phyloP scores from a whole-genome alignment of 495 filamentous ascomycete genomes.

The Lichina pygmaea region DNA sequence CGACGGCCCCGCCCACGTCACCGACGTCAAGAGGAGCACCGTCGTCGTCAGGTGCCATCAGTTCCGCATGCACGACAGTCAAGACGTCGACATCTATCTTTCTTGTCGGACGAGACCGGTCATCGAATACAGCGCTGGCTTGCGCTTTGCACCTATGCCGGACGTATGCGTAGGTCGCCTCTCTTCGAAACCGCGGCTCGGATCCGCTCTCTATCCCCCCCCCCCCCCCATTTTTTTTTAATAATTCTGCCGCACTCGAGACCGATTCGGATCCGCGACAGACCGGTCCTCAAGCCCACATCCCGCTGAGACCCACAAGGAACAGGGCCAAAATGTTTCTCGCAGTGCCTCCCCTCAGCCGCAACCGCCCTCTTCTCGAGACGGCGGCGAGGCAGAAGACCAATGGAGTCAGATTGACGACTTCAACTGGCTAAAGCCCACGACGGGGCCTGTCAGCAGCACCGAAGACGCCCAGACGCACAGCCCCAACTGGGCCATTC shows the following conservation, averaged over 20 bases:
- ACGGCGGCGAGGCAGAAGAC: slow-evolving; percentile 15
- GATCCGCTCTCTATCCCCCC: too few relatives aligned
- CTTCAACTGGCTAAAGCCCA: slow-evolving; percentile 79
- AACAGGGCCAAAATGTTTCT: too few relatives aligned
- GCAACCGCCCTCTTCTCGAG: background rate
- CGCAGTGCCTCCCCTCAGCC: too few relatives aligned
- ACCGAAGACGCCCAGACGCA: slow-evolving; percentile 16
- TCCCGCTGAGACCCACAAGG: too few relatives aligned
- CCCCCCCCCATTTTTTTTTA: too few relatives aligned
- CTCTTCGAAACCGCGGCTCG: background rate
- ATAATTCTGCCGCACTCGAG: too few relatives aligned
- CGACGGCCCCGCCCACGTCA: slow-evolving; percentile 58
- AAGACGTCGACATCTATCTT: slow-evolving; percentile 54
- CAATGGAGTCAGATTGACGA: slow-evolving; percentile 80
- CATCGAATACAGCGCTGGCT: slow-evolving; percentile 59
- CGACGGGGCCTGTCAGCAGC: too few relatives aligned
- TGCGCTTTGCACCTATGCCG: slow-evolving; percentile 58
- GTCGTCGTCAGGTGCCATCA: slow-evolving; percentile 57
- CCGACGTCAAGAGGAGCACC: slow-evolving; percentile 40
- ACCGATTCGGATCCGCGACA: too few relatives aligned
- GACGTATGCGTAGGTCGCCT: slow-evolving; percentile 30
- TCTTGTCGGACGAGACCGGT: slow-evolving; percentile 64
- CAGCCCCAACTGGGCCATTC: slow-evolving; percentile 68
- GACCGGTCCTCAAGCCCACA: too few relatives aligned
- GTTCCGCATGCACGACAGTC: slow-evolving; percentile 73